Evolutionary conservation across 2,329 filamentous ascomycete species (phyloP), one percentile per base, ranked within the genome.

Genomic region (Myriosclerotinia curreyana): DNA sequence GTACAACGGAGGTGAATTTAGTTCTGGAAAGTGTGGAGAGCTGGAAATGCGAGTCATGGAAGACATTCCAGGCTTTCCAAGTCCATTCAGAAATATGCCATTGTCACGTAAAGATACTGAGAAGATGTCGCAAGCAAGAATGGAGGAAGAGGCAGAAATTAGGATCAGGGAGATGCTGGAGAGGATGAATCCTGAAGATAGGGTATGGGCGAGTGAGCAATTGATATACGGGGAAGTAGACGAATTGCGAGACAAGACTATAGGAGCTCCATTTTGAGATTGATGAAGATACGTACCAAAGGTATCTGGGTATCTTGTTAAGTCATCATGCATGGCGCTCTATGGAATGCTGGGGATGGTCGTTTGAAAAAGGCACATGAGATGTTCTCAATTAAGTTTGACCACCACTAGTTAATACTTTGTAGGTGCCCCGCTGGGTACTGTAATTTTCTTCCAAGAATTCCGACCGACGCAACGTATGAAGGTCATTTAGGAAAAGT

Each of bases 161-260:
- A 59, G 25, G 25, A 64, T 64, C 31, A 59, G 61, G 25, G 53
- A 59, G 5, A 64, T 64, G 61, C 9, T 64, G 25, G 61, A 64
- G 53, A 59, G 61, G 12, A 64, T 64, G 61, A 60, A 51, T 44
- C 61, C 61, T 12, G 61, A 51, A 25, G 61, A 64, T 42, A 64
- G 61, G 14, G 61, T 53, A 6, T 59, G 61, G 61, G 61, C 61
- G 20, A 59, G 53, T 31, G 61, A 64, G 55, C 42, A 64, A 44
- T 60, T 64, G 54, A 64, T 64, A 50, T 64, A 64, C 38, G 61
- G 61, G 20, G 34, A 64, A 14, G 36, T 44, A 14, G 54, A 58
- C 14, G 53, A 64, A 28, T 49, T 64, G 53, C 44, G 60, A 31
- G 60, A 54, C 22, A 54, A 54, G 38, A 56, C 31, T 40, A 62